These are phyloP conservation scores for Yarrowia bubula DNA, from an alignment of 805 yeast genomes.

Conservation along the genomic window DNA sequence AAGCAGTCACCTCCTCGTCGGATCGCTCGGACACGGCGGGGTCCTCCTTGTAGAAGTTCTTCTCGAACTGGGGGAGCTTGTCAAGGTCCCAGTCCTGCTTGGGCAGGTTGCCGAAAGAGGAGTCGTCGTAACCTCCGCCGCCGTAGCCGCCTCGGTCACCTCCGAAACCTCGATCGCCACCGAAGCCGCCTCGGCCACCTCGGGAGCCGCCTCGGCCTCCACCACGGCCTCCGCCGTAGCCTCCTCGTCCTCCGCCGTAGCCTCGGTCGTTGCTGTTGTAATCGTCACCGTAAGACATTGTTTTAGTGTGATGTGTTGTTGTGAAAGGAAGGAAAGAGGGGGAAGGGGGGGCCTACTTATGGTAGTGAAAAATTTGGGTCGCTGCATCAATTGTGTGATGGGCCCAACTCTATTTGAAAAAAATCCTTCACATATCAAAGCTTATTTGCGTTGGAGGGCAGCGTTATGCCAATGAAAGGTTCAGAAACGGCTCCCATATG, in stretches of 20 bases:
- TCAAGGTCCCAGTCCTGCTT: constrained; percentile 81
- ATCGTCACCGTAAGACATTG: constrained; percentile 33
- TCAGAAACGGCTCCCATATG: background rate
- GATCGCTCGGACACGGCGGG: constrained; percentile 72
- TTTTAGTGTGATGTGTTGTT: constrained; percentile 7
- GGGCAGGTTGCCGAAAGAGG: constrained; percentile 53
- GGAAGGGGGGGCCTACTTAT: constrained; percentile 11
- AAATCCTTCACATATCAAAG: constrained; percentile 2
- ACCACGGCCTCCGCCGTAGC: constrained; percentile 34
- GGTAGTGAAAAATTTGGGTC: constrained; percentile 11
- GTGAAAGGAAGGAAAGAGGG: background rate
- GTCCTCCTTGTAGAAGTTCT: constrained; percentile 89
- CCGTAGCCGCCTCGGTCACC: constrained; percentile 46
- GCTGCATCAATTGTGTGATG: constrained; percentile 13
- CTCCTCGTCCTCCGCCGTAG: constrained; percentile 36
- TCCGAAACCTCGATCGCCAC: constrained; percentile 42
- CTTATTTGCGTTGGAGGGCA: background rate
- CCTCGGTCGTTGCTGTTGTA: constrained; percentile 39
- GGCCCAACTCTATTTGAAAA: constrained; percentile 9
- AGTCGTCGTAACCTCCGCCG: constrained; percentile 46
- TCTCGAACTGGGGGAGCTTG: constrained; percentile 82
- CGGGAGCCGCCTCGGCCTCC: constrained; percentile 45
- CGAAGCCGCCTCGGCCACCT: constrained; percentile 43
- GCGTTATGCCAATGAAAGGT: background rate
- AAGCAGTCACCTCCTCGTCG: constrained; percentile 66